phyloP scores from a whole-genome alignment of 2,329 filamentous ascomycete genomes.

The Paramyrothecium roridum region DNA sequence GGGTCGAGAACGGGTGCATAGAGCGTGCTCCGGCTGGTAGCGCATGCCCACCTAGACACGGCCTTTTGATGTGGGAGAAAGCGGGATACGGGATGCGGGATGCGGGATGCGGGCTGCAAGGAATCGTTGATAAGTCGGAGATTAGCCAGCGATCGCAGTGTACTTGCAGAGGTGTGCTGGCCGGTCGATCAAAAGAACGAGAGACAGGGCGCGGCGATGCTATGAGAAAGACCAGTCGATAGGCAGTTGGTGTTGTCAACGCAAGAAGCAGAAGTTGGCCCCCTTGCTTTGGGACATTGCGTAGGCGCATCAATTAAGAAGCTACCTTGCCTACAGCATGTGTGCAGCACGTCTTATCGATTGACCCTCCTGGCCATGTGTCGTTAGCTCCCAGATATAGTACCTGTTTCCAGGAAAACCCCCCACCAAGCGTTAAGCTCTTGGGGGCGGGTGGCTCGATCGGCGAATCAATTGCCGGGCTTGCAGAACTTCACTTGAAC shows the following conservation, averaged over 20 bases:
- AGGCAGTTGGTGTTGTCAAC: not conserved
- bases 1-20: slow-evolving; percentile 97
- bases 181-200: no score
- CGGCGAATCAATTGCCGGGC: not conserved
- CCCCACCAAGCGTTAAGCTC: not conserved
- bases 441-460: not conserved
- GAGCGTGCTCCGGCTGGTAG: slow-evolving; percentile 42
- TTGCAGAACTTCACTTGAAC: not conserved
- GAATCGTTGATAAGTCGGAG: not conserved
- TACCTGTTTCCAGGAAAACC: not conserved
- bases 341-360: not conserved
- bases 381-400: no score
- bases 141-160: not conserved
- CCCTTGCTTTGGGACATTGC: not conserved
- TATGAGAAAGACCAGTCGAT: not conserved
- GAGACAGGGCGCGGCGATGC: no score
- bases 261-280: not conserved
- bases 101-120: slow-evolving; percentile 15
- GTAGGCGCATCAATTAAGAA: not conserved
- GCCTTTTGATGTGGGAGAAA: not conserved
- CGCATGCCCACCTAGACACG: slow-evolving; percentile 35
- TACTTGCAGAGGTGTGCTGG: no score
- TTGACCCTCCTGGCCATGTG: not conserved
- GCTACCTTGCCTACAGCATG: no score
- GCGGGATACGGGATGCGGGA: slow-evolving; percentile 3